Percentiles rank a stretch among this genome's conserved stretches.
Evolutionary conservation across 2,329 filamentous ascomycete species (phyloP).

Genomic region (Davidsoniella virescens): DNA sequence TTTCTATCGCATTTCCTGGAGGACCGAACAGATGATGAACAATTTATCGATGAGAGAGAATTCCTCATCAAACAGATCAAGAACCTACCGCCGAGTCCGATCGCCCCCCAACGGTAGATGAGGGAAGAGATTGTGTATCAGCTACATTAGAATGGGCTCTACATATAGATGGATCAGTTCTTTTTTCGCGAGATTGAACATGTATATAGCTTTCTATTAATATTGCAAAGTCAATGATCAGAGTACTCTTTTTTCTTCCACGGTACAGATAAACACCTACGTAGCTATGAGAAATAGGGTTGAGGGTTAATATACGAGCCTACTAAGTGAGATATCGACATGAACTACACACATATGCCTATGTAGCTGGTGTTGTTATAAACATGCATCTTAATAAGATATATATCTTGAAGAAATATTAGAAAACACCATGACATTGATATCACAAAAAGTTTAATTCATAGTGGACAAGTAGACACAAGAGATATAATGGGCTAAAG

Average conservation of each 20-base stretch:
- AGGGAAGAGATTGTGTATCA: not conserved
- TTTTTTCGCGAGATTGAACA: not conserved
- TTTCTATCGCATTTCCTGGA: slow-evolving; percentile 88
- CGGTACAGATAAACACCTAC: no score
- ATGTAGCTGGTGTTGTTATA: no score
- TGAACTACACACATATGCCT: no score
- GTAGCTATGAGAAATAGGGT: no score
- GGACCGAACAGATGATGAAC: slow-evolving; percentile 90
- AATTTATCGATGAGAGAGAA: slow-evolving; percentile 95
- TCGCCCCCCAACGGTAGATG: slow-evolving; percentile 32
- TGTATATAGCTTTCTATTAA: not conserved
- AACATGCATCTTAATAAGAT: no score
- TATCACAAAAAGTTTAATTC: no score
- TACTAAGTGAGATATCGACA: no score
- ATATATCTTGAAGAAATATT: no score
- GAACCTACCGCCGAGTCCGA: slow-evolving; percentile 44
- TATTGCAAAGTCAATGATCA: not conserved
- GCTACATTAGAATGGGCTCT: not conserved
- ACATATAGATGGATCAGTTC: not conserved
- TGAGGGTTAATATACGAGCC: no score
- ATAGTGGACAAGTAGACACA: no score
- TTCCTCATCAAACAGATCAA: slow-evolving; percentile 91
- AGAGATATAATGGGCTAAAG: not conserved
- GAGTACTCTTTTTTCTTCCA: not conserved
- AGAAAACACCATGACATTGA: no score